phyloP scores from a whole-genome alignment of 108 stramenopile species.

The Bacterosira constricta region DNA sequence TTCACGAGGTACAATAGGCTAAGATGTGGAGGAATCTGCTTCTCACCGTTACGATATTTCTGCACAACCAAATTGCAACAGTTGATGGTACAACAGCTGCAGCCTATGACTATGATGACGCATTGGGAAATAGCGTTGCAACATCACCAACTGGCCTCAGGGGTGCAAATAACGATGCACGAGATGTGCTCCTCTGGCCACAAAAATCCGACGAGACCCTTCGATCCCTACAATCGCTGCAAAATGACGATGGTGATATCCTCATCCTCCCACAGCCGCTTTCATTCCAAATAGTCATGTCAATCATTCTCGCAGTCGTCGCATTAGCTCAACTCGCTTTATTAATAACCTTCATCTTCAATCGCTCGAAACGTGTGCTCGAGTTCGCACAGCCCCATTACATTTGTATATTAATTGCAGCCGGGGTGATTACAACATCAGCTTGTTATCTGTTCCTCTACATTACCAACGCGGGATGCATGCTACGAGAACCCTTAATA shows the following conservation, averaged over 20 bases:
- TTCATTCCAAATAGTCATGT: constrained; percentile 29
- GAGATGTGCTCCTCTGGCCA: neutral
- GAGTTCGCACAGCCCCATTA: constrained; percentile 36
- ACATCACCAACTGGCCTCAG: neutral
- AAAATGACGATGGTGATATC: neutral
- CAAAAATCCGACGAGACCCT: neutral
- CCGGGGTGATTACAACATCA: constrained; percentile 7
- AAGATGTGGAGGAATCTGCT: too few species aligned
- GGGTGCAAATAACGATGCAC: neutral
- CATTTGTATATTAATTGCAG: constrained; percentile 21
- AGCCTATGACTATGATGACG: too few species aligned
- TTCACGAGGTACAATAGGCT: too few species aligned
- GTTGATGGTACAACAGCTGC: too few species aligned
- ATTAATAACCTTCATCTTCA: constrained; percentile 5
- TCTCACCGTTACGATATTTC: too few species aligned
- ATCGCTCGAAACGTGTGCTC: constrained; percentile 28
- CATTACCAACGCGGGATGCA: constrained; percentile 22
- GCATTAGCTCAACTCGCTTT: constrained; percentile 14
- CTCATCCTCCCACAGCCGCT: constrained; percentile 19
- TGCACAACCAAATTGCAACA: too few species aligned
- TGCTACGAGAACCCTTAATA: constrained; percentile 27
- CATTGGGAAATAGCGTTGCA: too few species aligned
- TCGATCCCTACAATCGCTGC: constrained; percentile 6
- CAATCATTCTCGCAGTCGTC: constrained; percentile 13
- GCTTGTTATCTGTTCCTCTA: constrained; percentile 31